Percentiles rank a stretch among this genome's conserved stretches.
Conservation (phyloP, 768 basidiomycete genomes). For the Boletellus emodensis region DNA sequence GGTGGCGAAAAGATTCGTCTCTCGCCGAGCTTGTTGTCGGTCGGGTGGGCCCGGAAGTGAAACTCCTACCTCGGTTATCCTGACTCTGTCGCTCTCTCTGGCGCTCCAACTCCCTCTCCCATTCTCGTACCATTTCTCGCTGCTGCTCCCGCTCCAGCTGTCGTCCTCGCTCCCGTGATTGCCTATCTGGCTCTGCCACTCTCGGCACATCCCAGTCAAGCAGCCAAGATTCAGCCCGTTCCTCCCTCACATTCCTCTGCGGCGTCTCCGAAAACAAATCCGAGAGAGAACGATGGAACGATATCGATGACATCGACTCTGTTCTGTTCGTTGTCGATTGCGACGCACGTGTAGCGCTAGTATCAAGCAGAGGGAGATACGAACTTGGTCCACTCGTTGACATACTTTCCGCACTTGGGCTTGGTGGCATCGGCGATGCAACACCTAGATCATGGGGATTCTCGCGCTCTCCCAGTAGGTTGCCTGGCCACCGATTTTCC, state of each 20-base stretch:
- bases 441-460: slow-evolving; percentile 7
- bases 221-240: slow-evolving; percentile 10
- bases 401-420: slow-evolving; percentile 13
- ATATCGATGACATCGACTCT: slow-evolving; percentile 6
- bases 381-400: slow-evolving; percentile 6
- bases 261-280: slow-evolving; percentile 18
- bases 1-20: slow-evolving; percentile 12
- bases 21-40: slow-evolving; percentile 15
- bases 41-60: slow-evolving; percentile 11
- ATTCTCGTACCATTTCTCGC: slow-evolving; percentile 17
- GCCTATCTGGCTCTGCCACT: slow-evolving; percentile 9
- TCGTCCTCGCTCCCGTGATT: slow-evolving; percentile 8
- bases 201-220: slow-evolving; percentile 19
- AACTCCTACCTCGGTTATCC: slow-evolving; percentile 13
- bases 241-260: slow-evolving; percentile 6
- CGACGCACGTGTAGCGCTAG: not conserved
- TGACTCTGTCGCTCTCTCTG: slow-evolving; percentile 15
- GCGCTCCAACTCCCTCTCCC: slow-evolving; percentile 19
- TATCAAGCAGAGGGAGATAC: slow-evolving; percentile 7
- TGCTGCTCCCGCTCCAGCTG: slow-evolving; percentile 10
- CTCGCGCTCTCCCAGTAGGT: slow-evolving; percentile 14
- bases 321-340: slow-evolving; percentile 2
- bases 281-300: slow-evolving; percentile 21
- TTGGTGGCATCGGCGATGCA: slow-evolving; percentile 12
- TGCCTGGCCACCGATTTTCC: slow-evolving; percentile 22